Conservation (phyloP, 768 basidiomycete species). For the Lyophyllum shimeji region DNA sequence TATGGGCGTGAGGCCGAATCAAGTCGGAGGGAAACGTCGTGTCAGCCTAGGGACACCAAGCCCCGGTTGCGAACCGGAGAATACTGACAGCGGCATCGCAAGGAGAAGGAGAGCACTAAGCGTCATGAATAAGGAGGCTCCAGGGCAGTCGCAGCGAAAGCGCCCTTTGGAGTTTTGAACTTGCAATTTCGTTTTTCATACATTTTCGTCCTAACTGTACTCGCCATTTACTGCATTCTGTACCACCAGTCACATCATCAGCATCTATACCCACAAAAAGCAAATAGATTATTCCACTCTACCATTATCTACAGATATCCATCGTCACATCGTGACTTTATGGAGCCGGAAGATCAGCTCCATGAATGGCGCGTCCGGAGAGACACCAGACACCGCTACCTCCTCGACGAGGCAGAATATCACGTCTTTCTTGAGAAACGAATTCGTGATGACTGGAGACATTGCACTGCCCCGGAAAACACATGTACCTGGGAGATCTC, state of each 20-base stretch:
- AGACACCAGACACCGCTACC: slow-evolving; percentile 20
- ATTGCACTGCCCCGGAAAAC: background rate
- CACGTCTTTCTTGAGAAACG: background rate
- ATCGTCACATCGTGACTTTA: slow-evolving; percentile 9
- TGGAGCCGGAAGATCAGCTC: background rate
- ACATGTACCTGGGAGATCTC: background rate
- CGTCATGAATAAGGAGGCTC: slow-evolving; percentile 11
- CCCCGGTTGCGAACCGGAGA: background rate
- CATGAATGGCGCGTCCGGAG: slow-evolving; percentile 2
- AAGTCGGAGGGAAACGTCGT: slow-evolving; percentile 13
- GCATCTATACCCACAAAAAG: slow-evolving; percentile 1
- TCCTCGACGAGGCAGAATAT: slow-evolving; percentile 4
- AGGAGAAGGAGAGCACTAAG: slow-evolving; percentile 18
- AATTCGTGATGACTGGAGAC: background rate
- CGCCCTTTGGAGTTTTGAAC: slow-evolving; percentile 12
- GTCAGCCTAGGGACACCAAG: slow-evolving; percentile 15
- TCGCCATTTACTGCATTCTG: background rate
- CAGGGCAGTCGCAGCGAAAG: slow-evolving; percentile 15
- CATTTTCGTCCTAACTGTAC: background rate
- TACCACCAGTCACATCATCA: slow-evolving; percentile 3
- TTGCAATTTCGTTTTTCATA: background rate
- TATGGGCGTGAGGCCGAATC: slow-evolving; percentile 2
- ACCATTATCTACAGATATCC: background rate
- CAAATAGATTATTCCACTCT: background rate
- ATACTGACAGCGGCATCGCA: background rate